These are phyloP conservation scores for Saururus chinensis DNA, from an alignment of 164 flowering plant genomes.

Conservation along the genomic window DNA sequence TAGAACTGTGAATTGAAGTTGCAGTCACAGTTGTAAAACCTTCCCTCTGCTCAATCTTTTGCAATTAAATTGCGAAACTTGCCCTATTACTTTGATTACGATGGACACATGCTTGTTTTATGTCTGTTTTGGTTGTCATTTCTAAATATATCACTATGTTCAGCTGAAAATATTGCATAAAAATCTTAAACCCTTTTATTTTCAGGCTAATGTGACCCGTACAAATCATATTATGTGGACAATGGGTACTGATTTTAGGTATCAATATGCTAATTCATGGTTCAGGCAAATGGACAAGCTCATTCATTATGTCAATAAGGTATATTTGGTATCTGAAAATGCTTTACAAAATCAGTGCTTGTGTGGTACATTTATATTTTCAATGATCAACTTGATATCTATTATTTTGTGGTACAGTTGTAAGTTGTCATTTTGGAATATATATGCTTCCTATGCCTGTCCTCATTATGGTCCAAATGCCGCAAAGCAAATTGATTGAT, in stretches of 20 bases:
- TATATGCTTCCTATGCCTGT: no score
- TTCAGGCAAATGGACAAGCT: constrained; percentile 88
- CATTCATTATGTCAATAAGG: constrained; percentile 77
- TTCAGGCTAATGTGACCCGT: constrained; percentile 86
- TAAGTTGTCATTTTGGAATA: no score
- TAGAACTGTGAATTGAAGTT: no score
- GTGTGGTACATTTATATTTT: no score
- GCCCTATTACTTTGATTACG: no score
- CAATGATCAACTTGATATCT: not conserved
- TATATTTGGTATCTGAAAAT: not conserved
- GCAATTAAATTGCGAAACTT: no score
- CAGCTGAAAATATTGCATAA: not conserved
- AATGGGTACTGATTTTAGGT: constrained; percentile 95
- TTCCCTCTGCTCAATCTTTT: no score
- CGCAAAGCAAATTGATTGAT: no score
- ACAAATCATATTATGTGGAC: constrained; percentile 97
- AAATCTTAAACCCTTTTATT: constrained; percentile 3
- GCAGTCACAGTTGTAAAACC: no score
- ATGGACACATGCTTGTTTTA: no score
- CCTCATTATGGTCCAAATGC: no score
- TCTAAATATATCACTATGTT: not conserved
- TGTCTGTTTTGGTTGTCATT: not conserved
- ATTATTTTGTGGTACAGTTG: no score
- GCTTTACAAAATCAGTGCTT: not conserved
- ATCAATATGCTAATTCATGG: constrained; percentile 94